A percentile compares a stretch with the other conserved stretches of the same genome.
These are phyloP conservation scores for Cladophialophora psammophila DNA, from an alignment of 2,329 filamentous ascomycete genomes.

Conservation along the genomic window DNA sequence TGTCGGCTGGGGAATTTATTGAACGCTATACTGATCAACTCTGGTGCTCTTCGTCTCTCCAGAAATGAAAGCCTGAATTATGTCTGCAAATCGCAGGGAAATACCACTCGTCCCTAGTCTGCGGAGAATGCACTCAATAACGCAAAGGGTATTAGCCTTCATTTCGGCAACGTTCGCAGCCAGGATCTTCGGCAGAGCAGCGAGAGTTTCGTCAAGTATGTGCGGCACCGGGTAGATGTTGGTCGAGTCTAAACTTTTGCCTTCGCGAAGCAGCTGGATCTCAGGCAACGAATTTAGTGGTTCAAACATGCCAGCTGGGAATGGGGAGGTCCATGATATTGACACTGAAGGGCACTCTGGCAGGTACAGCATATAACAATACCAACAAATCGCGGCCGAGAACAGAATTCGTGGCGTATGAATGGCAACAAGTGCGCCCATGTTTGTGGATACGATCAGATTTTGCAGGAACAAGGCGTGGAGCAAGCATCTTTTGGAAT, in stretches of 20 bases:
- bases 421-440: conserved; percentile 20
- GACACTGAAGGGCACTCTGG: conserved; percentile 6
- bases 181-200: conserved; percentile 21
- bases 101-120: conserved; percentile 26
- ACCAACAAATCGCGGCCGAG: conserved; percentile 29
- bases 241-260: neutral
- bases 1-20: neutral
- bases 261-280: conserved; percentile 18
- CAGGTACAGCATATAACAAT: conserved; percentile 28
- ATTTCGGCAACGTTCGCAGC: conserved; percentile 25
- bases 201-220: conserved; percentile 17
- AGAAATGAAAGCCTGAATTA: conserved; percentile 29
- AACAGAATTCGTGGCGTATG: conserved; percentile 27
- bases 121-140: conserved; percentile 24
- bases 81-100: conserved; percentile 28
- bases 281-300: conserved; percentile 17
- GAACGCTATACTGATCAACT: neutral
- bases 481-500: conserved; percentile 25
- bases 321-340: neutral
- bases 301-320: conserved; percentile 5
- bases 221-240: conserved; percentile 13
- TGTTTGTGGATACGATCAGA: conserved; percentile 10
- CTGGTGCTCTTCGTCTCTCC: conserved; percentile 25
- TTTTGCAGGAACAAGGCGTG: conserved; percentile 28
- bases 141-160: conserved; percentile 29